phyloP scores from a whole-genome alignment of 495 filamentous ascomycete genomes.

The Penicillium flavigenum region DNA sequence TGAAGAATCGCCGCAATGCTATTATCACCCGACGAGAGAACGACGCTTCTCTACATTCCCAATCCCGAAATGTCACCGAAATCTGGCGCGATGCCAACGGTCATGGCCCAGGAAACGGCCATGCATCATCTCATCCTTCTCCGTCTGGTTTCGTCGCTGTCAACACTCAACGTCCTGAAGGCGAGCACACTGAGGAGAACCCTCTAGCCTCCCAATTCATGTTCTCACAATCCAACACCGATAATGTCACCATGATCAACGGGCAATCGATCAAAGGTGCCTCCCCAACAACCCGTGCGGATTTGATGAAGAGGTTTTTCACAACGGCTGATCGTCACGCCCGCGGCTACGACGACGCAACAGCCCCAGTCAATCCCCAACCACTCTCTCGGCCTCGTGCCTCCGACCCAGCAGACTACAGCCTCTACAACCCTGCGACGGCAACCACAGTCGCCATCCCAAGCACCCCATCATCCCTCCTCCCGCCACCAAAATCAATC shows the following conservation, averaged over 20 bases:
- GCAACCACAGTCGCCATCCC: conserved; percentile 51
- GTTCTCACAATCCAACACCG: conserved; percentile 45
- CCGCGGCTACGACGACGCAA: conserved; percentile 37
- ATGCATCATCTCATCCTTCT: conserved; percentile 32
- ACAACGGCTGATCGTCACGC: conserved; percentile 53
- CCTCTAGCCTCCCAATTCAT: conserved; percentile 40
- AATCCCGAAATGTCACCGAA: conserved; percentile 35
- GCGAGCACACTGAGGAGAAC: conserved; percentile 37
- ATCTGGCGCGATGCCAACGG: conserved; percentile 41
- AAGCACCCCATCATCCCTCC: conserved; percentile 49
- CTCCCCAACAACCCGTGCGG: conserved; percentile 52
- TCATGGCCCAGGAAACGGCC: conserved; percentile 30
- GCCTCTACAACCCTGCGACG: conserved; percentile 35
- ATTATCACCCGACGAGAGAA: conserved; percentile 62
- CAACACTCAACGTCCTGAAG: conserved; percentile 44
- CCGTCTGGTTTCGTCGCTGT: conserved; percentile 59
- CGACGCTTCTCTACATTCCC: conserved; percentile 40
- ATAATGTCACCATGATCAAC: conserved; percentile 51
- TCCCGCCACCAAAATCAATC: conserved; percentile 50
- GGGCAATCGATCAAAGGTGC: conserved; percentile 52
- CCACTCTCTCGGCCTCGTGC: conserved; percentile 36
- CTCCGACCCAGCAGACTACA: conserved; percentile 43
- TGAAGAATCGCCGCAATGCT: conserved; percentile 71
- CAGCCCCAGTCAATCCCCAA: conserved; percentile 28
- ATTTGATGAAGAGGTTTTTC: conserved; percentile 58